These are phyloP conservation scores for Gonapodya prolifera DNA, from an alignment of 192 early-diverging fungal genomes.

Conservation along the genomic window DNA sequence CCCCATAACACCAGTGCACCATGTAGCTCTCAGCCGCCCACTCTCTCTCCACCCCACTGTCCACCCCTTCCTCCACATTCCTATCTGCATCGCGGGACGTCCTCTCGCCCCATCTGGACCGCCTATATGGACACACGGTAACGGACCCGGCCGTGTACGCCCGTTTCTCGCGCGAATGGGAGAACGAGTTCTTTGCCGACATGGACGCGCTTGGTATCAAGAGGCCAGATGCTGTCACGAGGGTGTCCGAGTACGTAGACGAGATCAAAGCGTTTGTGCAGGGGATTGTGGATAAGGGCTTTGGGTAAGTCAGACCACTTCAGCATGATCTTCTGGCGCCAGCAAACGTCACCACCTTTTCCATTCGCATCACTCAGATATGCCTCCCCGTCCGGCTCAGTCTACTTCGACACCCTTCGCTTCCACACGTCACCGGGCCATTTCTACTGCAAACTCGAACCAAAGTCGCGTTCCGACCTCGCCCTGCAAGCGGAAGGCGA, in stretches of 20 bases:
- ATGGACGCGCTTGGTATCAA: conserved; percentile 81
- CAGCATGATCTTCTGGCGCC: background rate
- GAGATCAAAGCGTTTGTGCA: conserved; percentile 85
- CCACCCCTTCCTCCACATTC: conserved; percentile 9
- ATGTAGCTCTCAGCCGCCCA: conserved; percentile 13
- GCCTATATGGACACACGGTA: conserved; percentile 42
- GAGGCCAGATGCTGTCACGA: conserved; percentile 74
- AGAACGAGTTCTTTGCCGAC: conserved; percentile 81
- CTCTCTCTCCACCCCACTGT: conserved; percentile 16
- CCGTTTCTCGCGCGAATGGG: conserved; percentile 85
- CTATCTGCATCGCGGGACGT: conserved; percentile 21
- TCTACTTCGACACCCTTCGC: conserved; percentile 83
- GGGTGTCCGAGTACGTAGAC: conserved; percentile 93
- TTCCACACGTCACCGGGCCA: conserved; percentile 75
- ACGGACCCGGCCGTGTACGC: conserved; percentile 87
- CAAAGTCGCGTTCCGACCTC: conserved; percentile 70
- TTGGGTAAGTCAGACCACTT: conserved; percentile 50
- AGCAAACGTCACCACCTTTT: background rate
- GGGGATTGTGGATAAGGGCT: conserved; percentile 89
- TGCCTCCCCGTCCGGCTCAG: conserved; percentile 71
- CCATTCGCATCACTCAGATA: too few relatives aligned
- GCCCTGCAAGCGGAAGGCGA: conserved; percentile 76
- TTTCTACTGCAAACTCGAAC: conserved; percentile 89
- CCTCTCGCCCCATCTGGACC: conserved; percentile 25
- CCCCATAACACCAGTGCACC: too few relatives aligned